Evolutionary conservation across 2,329 filamentous ascomycete genomes (phyloP).

Genomic region (Sporothrix euskadiensis): DNA sequence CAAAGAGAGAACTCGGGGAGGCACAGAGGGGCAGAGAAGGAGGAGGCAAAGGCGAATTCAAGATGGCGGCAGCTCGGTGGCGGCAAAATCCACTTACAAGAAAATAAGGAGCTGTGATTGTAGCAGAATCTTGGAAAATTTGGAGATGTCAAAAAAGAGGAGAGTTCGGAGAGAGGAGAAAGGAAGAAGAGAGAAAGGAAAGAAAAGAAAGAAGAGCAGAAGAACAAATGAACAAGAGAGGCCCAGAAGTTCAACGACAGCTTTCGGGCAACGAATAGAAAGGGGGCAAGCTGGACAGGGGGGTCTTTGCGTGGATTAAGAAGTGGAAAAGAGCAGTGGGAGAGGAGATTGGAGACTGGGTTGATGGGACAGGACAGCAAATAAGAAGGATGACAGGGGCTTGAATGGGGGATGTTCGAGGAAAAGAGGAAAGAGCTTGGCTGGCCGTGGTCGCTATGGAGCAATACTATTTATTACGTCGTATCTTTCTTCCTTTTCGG

Average conservation of each 20-base stretch:
- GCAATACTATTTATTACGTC: no score
- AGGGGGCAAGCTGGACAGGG: slow-evolving; percentile 13
- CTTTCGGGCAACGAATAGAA: slow-evolving; percentile 21
- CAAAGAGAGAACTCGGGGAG: no score
- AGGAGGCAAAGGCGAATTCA: neutral
- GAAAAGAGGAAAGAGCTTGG: slow-evolving; percentile 9
- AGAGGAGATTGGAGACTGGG: slow-evolving; percentile 22
- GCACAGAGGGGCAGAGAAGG: neutral
- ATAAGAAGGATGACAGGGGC: slow-evolving; percentile 17
- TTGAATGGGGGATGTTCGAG: neutral
- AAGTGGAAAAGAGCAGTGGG: slow-evolving; percentile 14
- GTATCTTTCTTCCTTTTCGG: slow-evolving; percentile 21
- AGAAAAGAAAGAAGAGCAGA: neutral
- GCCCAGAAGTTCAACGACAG: neutral
- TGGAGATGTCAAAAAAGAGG: slow-evolving; percentile 8
- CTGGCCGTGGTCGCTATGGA: slow-evolving; percentile 16
- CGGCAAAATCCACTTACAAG: neutral
- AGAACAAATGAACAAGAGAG: neutral
- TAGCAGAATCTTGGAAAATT: neutral
- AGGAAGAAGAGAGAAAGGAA: neutral
- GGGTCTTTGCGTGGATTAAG: slow-evolving; percentile 2
- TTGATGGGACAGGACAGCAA: slow-evolving; percentile 16
- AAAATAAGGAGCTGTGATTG: slow-evolving; percentile 12
- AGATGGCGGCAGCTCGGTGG: neutral
- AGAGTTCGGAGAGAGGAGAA: neutral